Evolutionary conservation across 2,329 filamentous ascomycete species (phyloP).

Genomic region (Stachybotrys echinatus): DNA sequence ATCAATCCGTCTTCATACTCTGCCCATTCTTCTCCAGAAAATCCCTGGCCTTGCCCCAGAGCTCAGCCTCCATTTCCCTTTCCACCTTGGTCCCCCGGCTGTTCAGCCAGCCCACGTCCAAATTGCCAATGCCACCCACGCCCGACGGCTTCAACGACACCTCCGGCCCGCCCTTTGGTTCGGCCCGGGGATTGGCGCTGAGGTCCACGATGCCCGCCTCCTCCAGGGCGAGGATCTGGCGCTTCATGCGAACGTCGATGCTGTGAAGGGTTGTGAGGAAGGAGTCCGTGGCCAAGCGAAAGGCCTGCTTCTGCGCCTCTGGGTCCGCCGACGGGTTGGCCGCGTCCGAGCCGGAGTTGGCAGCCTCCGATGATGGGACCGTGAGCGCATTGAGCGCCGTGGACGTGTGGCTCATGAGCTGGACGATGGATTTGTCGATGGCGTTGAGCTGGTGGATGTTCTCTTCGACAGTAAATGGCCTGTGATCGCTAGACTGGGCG

Average conservation of each 20-base stretch:
- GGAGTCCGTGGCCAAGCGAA: constrained; percentile 54
- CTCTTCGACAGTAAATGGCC: constrained; percentile 67
- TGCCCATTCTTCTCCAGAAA: constrained; percentile 27
- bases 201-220: constrained; percentile 70
- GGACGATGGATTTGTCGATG: constrained; percentile 59
- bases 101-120: constrained; percentile 89
- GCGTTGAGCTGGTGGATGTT: constrained; percentile 75
- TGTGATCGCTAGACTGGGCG: constrained; percentile 22
- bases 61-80: constrained; percentile 75
- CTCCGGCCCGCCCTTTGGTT: constrained; percentile 28
- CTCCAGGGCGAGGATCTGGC: constrained; percentile 67
- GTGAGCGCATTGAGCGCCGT: constrained; percentile 40
- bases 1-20: constrained; percentile 7
- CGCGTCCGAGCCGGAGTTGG: constrained; percentile 8
- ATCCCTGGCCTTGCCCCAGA: constrained; percentile 51
- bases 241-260: constrained; percentile 67
- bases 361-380: constrained; percentile 13
- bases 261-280: constrained; percentile 71
- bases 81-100: constrained; percentile 78
- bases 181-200: constrained; percentile 24
- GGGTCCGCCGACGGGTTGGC: constrained; percentile 28
- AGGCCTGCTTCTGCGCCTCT: constrained; percentile 48
- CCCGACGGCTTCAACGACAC: constrained; percentile 48
- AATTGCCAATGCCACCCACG: constrained; percentile 48
- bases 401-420: constrained; percentile 38